Evolutionary conservation across 441 rosid genomes (phyloP).

Genomic region (Lagerstroemia fauriei): DNA sequence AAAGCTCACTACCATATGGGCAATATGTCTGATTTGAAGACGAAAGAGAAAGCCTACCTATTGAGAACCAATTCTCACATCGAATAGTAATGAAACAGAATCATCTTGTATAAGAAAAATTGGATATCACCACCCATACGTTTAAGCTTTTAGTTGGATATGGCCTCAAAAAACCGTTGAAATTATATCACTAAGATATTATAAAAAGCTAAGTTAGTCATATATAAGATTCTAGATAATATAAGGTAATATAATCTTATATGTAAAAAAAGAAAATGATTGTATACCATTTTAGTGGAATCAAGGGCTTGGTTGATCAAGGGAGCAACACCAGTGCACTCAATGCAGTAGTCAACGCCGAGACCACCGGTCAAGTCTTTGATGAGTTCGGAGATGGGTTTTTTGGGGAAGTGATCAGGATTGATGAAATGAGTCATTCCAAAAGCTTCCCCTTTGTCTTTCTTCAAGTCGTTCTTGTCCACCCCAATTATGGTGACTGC

Average conservation of each 20-base stretch:
- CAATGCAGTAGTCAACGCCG: slow-evolving; percentile 51
- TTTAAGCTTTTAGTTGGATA: too few relatives aligned
- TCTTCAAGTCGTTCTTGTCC: slow-evolving; percentile 42
- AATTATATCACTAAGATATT: too few relatives aligned
- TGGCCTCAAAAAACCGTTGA: too few relatives aligned
- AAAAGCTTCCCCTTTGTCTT: slow-evolving; percentile 40
- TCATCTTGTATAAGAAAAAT: too few relatives aligned
- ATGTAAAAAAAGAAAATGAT: not conserved
- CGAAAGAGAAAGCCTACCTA: too few relatives aligned
- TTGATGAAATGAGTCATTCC: slow-evolving; percentile 58
- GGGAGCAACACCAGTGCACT: slow-evolving; percentile 38
- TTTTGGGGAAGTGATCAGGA: slow-evolving; percentile 27
- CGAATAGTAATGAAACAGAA: too few relatives aligned
- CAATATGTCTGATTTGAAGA: too few relatives aligned
- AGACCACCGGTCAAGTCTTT: slow-evolving; percentile 40
- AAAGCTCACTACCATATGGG: too few relatives aligned
- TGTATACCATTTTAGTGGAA: slow-evolving; percentile 41
- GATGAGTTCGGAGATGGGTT: slow-evolving; percentile 38
- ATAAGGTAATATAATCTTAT: not conserved
- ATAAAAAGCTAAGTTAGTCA: too few relatives aligned
- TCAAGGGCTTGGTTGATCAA: slow-evolving; percentile 40
- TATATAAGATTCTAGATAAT: too few relatives aligned
- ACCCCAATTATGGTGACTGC: slow-evolving; percentile 49
- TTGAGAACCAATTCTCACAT: too few relatives aligned
- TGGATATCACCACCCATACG: too few relatives aligned